Evolutionary conservation across 768 basidiomycete genomes (phyloP).

Genomic region (Psilocybe sp.): DNA sequence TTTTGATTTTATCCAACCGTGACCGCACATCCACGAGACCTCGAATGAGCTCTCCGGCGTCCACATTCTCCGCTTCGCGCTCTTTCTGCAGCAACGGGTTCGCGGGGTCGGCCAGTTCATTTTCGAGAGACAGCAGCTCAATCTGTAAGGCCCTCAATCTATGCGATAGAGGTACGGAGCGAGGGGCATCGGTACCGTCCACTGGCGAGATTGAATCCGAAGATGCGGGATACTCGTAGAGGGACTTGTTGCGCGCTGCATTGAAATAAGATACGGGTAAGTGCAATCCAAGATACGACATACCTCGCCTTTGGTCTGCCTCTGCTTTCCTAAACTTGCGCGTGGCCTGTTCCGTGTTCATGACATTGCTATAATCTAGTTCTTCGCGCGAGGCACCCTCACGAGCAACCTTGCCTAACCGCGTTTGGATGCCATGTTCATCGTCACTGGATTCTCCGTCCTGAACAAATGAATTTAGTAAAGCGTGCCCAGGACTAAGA

Average conservation of each 20-base stretch:
- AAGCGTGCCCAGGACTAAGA: neutral
- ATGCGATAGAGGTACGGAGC: constrained; percentile 48
- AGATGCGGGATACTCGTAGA: constrained; percentile 72
- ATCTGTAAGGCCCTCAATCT: constrained; percentile 66
- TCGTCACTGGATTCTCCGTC: constrained; percentile 68
- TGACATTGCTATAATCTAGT: constrained; percentile 63
- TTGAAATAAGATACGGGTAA: neutral
- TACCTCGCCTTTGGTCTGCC: constrained; percentile 64
- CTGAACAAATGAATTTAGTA: constrained; percentile 27
- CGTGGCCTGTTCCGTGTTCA: constrained; percentile 65
- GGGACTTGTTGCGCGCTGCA: constrained; percentile 49
- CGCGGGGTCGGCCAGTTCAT: constrained; percentile 77
- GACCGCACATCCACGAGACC: constrained; percentile 75
- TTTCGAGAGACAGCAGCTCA: constrained; percentile 79
- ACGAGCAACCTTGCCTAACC: constrained; percentile 32
- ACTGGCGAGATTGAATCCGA: constrained; percentile 47
- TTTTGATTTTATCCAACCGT: constrained; percentile 64
- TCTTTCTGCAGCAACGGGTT: constrained; percentile 65
- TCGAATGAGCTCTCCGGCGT: constrained; percentile 73
- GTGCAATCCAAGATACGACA: constrained; percentile 14
- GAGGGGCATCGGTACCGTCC: constrained; percentile 27
- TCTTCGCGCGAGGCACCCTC: constrained; percentile 55
- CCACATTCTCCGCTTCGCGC: constrained; percentile 55
- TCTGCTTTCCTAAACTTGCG: constrained; percentile 73
- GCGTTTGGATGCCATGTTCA: constrained; percentile 44